Evolutionary conservation across 345 rosid species (phyloP), one percentile per base, ranked within the genome.

Genomic region (Eucalyptus cladocalyx): DNA sequence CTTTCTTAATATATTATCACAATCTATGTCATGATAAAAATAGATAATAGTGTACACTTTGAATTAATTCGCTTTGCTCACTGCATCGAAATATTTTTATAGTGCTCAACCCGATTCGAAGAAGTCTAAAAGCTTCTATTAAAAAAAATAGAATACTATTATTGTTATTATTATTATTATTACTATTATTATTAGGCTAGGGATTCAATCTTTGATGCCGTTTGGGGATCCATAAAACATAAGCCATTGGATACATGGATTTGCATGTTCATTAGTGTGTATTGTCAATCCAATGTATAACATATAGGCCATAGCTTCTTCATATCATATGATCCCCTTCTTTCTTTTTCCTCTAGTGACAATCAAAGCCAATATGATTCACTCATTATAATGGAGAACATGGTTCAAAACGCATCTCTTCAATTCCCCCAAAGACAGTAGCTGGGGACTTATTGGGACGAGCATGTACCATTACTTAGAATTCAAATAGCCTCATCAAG

Each of bases 131-230:
- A 32, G 23, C 12, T 17, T 32, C 4, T 32, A 60, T 60, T 26
- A 28, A 60, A 60, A 60, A 24, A 12, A 26, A 11, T 11, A 26
- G 14, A 58, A 26, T 26, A 23, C 2, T 23, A 23, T 56, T 56
- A 13, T 49, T 49, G 1, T 49, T 49, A 2, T 48, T 12, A 43
- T 43, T 0, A 45, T 45, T 0, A 45, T 45, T 1, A 21, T 23
- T 4, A 23, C 23, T 5, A 48, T 54, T 24, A 23, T 19, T 8
- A 21, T 23, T 23, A 54, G 67, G 67, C n/a, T 12, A 60, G 67
- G 67, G 30, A 60, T 24, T 60, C 67, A 11, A 26, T 60, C 67
- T 26, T 26, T 60, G 15, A 60, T 60, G 32, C n/a, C 67, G 15
- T 60, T 60, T 60, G 13, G 67, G 65, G 67, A 60, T 60, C 67